Percentiles rank a stretch among this genome's conserved stretches.
Conservation (phyloP, 2,329 filamentous ascomycete species). For the Fusarium kyushuense region DNA sequence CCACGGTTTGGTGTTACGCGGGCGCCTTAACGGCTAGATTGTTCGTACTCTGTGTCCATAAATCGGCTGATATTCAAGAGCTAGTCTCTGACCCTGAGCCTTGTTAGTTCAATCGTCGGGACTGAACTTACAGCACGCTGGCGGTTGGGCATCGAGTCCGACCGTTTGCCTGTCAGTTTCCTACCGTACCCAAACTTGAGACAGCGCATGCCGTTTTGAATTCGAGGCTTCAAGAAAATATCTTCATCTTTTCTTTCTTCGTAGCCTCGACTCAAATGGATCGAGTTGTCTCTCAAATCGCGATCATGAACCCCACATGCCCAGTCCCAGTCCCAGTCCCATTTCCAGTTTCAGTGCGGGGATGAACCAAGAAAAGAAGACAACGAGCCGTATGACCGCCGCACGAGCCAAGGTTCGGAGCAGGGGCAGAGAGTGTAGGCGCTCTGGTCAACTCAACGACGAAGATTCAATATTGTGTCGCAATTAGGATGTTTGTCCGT, state of each 20-base stretch:
- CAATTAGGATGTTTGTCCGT: constrained; percentile 2
- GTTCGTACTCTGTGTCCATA: neutral
- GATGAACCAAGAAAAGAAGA: constrained; percentile 44
- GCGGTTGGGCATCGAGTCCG: constrained; percentile 5
- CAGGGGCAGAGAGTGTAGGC: constrained; percentile 25
- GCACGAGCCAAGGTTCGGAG: constrained; percentile 41
- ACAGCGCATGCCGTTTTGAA: neutral
- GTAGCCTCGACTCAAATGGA: constrained; percentile 22
- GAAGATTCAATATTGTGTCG: constrained; percentile 26
- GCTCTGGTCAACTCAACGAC: constrained; percentile 12
- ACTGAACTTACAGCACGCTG: constrained; percentile 12
- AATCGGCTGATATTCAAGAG: constrained; percentile 22
- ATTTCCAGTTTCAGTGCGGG: constrained; percentile 27
- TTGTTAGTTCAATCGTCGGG: constrained; percentile 16
- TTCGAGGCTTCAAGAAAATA: neutral
- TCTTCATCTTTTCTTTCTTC: constrained; percentile 1
- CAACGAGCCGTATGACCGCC: constrained; percentile 42
- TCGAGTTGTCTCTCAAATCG: constrained; percentile 23
- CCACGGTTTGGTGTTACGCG: constrained; percentile 27
- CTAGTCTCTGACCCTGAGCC: constrained; percentile 31
- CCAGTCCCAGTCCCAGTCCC: neutral
- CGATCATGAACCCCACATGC: constrained; percentile 33
- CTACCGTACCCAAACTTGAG: neutral
- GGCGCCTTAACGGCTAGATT: constrained; percentile 38
- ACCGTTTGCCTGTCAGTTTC: constrained; percentile 7